phyloP scores from a whole-genome alignment of 2,329 filamentous ascomycete genomes.

The Fusarium oligoseptatum region DNA sequence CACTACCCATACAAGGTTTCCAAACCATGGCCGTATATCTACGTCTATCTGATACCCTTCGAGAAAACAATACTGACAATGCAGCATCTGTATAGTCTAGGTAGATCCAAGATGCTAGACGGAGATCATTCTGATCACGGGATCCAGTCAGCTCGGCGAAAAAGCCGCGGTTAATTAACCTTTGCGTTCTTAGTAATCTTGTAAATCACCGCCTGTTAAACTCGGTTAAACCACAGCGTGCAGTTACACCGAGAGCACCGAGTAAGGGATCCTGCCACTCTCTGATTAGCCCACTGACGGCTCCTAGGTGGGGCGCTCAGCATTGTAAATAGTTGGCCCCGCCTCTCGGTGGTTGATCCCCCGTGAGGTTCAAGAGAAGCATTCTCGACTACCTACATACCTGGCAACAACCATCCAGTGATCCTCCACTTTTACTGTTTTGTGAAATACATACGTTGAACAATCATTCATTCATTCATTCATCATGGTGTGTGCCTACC shows the following conservation, averaged over 20 bases:
- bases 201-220: neutral
- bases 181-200: neutral
- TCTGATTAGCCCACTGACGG: neutral
- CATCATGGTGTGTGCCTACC: neutral
- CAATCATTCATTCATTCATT: neutral
- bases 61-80: neutral
- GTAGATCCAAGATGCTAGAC: neutral
- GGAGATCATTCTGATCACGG: neutral
- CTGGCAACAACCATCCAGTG: neutral
- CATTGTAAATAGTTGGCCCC: neutral
- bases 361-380: neutral
- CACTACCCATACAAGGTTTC: neutral
- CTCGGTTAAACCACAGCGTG: neutral
- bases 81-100: neutral
- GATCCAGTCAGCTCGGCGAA: neutral
- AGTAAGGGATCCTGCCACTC: neutral
- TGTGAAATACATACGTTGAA: neutral
- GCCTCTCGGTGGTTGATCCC: neutral
- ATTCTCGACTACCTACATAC: neutral
- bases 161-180: neutral
- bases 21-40: neutral
- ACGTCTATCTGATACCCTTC: neutral
- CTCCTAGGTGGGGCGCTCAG: neutral
- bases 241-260: neutral
- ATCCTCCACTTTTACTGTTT: neutral